Base-by-base conservation (phyloP, 2,329 filamentous ascomycete genomes). In the Onygenales sp. region DNA sequence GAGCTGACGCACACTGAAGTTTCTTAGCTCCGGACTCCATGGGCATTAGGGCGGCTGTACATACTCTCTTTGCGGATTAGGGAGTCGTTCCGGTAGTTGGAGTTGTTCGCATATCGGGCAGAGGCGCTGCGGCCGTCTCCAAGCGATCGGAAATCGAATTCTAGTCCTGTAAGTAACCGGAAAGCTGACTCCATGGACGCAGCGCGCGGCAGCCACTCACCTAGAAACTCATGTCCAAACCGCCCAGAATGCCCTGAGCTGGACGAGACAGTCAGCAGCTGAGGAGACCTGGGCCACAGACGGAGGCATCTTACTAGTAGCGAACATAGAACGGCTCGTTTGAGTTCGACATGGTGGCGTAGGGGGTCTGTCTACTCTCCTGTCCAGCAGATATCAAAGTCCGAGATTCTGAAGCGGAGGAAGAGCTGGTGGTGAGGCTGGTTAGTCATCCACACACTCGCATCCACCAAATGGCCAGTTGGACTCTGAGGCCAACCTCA, bases 61-160 rank as follows among this genome's bases (percentile, higher is more conserved):
- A 63, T 78, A 96, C 93, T 98, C 78, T 98, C 93, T 91, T 98
- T 98, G 60, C 93, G 87, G 67, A 98, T 98, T 62, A 98, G 77
- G 58, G 91, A 96, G 70, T 98, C 93, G 73, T 98, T 98, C 66
- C 93, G 85, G 75, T 98, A 98, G 75, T 98, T 98, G 54, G 92
- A 97, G 73, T 98, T 98, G 79, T 98, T 98, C 59, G 93, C 93
- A 74, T 98, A 98, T 72, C 93, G 85, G 35, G 92, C 90, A 51
- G 93, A 88, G 7, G 93, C 93, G 68, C 91, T 96, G 57, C 89
- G 84, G 50, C 93, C 93, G 69, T 98, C 93, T 52, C 89, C 89
- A 45, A 97, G 82, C 27, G 90, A 89, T 53, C 92, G 83, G 66
- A 98, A 93, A 70, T 98, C 93, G 70, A 98, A 98, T 72, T 98